These are phyloP conservation scores for Hypericum androsaemum DNA, from an alignment of 345 rosid species.

Conservation along the genomic window DNA sequence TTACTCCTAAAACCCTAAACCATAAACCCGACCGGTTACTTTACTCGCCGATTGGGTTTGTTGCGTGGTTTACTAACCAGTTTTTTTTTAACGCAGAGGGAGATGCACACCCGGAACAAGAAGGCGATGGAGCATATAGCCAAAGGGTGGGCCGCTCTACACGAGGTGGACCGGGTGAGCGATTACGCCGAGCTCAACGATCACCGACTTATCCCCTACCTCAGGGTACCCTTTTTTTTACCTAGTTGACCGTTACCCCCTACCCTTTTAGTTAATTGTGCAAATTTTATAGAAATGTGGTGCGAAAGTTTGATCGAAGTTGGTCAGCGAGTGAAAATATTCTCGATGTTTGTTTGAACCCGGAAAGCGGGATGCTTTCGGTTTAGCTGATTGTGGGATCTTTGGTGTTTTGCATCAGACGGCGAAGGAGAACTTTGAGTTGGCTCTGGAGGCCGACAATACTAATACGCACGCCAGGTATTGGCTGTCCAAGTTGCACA, in stretches of 20 bases:
- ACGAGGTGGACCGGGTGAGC: slow-evolving; percentile 84
- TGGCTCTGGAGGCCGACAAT: slow-evolving; percentile 72
- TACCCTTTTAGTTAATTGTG: neutral
- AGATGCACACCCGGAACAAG: slow-evolving; percentile 67
- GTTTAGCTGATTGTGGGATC: neutral
- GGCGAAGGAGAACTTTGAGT: slow-evolving; percentile 83
- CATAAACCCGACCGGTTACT: too few relatives aligned
- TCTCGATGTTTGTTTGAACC: too few relatives aligned
- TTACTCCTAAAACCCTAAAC: too few relatives aligned
- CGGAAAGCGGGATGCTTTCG: too few relatives aligned
- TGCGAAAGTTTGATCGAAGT: too few relatives aligned
- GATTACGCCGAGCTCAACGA: slow-evolving; percentile 84
- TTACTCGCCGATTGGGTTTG: too few relatives aligned
- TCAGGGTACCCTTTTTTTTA: slow-evolving; percentile 18
- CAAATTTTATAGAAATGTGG: neutral
- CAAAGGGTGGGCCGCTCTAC: slow-evolving; percentile 72
- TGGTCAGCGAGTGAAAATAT: too few relatives aligned
- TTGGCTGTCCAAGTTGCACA: slow-evolving; percentile 72
- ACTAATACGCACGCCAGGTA: slow-evolving; percentile 73
- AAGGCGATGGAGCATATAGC: slow-evolving; percentile 86
- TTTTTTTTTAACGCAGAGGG: slow-evolving; percentile 35
- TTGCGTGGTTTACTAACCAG: too few relatives aligned
- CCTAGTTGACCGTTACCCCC: neutral
- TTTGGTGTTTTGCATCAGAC: slow-evolving; percentile 29
- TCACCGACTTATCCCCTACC: slow-evolving; percentile 72